A percentile compares a stretch with the other conserved stretches of the same genome.
Evolutionary conservation across 2,329 filamentous ascomycete genomes (phyloP).

Genomic region (Stylonectria norvegica): DNA sequence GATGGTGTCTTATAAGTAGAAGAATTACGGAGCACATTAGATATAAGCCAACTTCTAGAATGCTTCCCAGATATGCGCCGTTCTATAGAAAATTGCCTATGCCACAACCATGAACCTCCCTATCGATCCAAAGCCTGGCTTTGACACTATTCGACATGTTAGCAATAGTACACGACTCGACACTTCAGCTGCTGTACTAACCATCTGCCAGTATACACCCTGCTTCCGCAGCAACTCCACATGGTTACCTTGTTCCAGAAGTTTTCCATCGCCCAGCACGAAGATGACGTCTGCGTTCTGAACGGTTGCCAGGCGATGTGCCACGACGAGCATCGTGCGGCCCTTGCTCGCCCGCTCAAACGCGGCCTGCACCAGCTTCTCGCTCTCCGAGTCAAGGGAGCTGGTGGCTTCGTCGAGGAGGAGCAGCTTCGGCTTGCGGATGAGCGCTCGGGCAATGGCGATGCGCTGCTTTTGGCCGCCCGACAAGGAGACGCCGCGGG

Average conservation of each 20-base stretch:
- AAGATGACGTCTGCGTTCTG: constrained; percentile 79
- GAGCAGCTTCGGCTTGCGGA: constrained; percentile 62
- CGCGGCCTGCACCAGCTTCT: constrained; percentile 61
- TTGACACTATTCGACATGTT: constrained; percentile 46
- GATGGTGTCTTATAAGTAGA: constrained; percentile 2
- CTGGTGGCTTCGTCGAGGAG: constrained; percentile 73
- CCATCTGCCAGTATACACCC: constrained; percentile 58
- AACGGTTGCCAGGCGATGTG: constrained; percentile 72
- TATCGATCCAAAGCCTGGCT: constrained; percentile 56
- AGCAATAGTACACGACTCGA: constrained; percentile 12
- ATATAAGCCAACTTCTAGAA: too few species aligned
- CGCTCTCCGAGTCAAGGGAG: constrained; percentile 62
- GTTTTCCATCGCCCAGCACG: constrained; percentile 64
- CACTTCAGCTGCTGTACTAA: constrained; percentile 33
- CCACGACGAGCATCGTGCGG: constrained; percentile 70
- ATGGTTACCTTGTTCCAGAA: constrained; percentile 54
- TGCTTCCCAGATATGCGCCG: neutral
- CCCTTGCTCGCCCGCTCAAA: constrained; percentile 62
- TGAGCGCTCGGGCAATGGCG: constrained; percentile 65
- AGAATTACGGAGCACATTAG: constrained; percentile 14
- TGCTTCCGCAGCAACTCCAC: constrained; percentile 47
- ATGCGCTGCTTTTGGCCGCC: constrained; percentile 73
- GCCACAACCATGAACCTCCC: neutral
- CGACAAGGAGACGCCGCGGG: constrained; percentile 62
- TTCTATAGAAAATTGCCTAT: neutral